Evolutionary conservation across 129 eudicot species (phyloP).

Genomic region (Pseudognaphalium luteoalbum): DNA sequence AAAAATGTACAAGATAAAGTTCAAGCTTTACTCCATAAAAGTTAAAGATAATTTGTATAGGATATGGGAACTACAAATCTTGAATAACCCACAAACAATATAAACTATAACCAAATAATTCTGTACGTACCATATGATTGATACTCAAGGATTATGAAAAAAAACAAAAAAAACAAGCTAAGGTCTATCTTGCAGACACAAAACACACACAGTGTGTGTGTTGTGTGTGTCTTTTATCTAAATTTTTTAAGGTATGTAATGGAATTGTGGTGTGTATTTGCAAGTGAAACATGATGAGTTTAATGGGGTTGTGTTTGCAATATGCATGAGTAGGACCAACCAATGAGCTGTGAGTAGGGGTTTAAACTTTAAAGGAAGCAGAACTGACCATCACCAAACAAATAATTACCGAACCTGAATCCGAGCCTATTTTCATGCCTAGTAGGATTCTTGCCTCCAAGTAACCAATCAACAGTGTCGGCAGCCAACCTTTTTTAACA

Average conservation of each 20-base stretch:
- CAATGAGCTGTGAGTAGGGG: slow-evolving; percentile 31
- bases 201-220: slow-evolving; percentile 12
- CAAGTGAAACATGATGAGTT: slow-evolving; percentile 21
- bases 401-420: slow-evolving; percentile 30
- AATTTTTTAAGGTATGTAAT: neutral
- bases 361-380: slow-evolving; percentile 23
- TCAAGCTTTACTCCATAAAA: slow-evolving; percentile 18
- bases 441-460: slow-evolving; percentile 28
- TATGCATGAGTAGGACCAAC: slow-evolving; percentile 37
- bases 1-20: slow-evolving; percentile 6
- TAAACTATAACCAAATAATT: neutral
- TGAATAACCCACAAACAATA: slow-evolving; percentile 29
- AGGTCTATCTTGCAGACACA: slow-evolving; percentile 18
- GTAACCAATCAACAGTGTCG: slow-evolving; percentile 48
- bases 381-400: slow-evolving; percentile 30
- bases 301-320: slow-evolving; percentile 16
- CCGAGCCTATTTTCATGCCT: slow-evolving; percentile 49
- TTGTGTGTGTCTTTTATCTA: slow-evolving; percentile 19
- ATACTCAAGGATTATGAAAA: neutral
- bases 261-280: slow-evolving; percentile 23
- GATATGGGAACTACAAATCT: slow-evolving; percentile 12
- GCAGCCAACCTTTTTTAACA: slow-evolving; percentile 30
- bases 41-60: slow-evolving; percentile 18
- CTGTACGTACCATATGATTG: neutral
- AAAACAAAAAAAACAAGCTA: neutral